phyloP scores from a whole-genome alignment of 2,329 filamentous ascomycete species.

The Sphaceloma murrayae region DNA sequence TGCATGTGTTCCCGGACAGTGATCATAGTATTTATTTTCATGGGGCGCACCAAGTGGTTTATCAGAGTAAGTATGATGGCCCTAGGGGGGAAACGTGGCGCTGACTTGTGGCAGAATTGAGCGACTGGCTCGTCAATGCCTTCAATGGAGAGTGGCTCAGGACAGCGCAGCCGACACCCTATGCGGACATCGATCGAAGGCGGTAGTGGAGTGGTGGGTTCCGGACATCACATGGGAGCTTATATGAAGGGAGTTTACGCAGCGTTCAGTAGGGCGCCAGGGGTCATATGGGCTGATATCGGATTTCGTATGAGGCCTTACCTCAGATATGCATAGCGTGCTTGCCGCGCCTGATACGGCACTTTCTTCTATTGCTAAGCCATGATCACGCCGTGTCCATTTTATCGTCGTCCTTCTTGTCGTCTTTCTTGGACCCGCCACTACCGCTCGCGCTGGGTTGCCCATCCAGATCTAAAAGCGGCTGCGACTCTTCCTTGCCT shows the following conservation, averaged over 20 bases:
- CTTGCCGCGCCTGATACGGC: too few species aligned
- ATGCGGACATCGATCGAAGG: slow-evolving; percentile 21
- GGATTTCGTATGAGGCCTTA: neutral
- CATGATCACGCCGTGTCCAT: slow-evolving; percentile 70
- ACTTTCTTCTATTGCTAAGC: too few species aligned
- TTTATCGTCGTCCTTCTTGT: slow-evolving; percentile 56
- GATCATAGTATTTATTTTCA: slow-evolving; percentile 95
- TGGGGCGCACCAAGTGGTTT: slow-evolving; percentile 82
- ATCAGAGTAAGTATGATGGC: slow-evolving; percentile 62
- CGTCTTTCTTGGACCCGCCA: slow-evolving; percentile 31
- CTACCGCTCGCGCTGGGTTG: slow-evolving; percentile 52
- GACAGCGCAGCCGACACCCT: slow-evolving; percentile 44
- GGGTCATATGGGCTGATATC: neutral
- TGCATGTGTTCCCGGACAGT: slow-evolving; percentile 92
- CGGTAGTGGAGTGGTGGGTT: neutral
- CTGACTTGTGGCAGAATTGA: slow-evolving; percentile 49
- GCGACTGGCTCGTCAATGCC: slow-evolving; percentile 88
- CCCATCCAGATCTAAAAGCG: slow-evolving; percentile 54
- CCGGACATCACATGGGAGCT: too few species aligned
- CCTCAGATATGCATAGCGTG: slow-evolving; percentile 6
- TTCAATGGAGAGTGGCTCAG: slow-evolving; percentile 92
- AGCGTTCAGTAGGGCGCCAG: too few species aligned
- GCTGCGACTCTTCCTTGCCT: slow-evolving; percentile 50
- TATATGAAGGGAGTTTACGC: too few species aligned
- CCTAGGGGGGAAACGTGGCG: neutral